Evolutionary conservation across 1,284 basidiomycete species (phyloP).

Genomic region (Naganishia liquefaciens): DNA sequence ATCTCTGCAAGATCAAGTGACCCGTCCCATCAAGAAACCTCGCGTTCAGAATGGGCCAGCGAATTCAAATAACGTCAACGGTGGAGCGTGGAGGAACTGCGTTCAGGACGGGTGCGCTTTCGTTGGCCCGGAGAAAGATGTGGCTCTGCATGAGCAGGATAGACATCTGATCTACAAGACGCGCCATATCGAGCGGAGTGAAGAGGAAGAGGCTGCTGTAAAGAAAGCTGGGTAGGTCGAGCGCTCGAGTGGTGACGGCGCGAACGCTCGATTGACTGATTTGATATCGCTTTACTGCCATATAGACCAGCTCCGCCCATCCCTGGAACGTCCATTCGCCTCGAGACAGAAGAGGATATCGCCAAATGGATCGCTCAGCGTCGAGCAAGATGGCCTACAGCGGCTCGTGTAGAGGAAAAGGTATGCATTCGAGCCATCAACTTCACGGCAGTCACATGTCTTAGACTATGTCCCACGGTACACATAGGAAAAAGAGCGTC

Average conservation of each 20-base stretch:
- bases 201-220: conserved; percentile 62
- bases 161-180: conserved; percentile 76
- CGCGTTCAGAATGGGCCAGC: conserved; percentile 23
- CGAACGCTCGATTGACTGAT: conserved; percentile 69
- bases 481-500: conserved; percentile 62
- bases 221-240: conserved; percentile 64
- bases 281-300: conserved; percentile 38
- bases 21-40: conserved; percentile 17
- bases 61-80: conserved; percentile 24
- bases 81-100: conserved; percentile 58
- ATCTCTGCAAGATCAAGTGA: background rate
- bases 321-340: conserved; percentile 71
- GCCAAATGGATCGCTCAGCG: conserved; percentile 83
- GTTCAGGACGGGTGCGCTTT: conserved; percentile 69
- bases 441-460: background rate
- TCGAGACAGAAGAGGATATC: conserved; percentile 79
- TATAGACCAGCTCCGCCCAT: conserved; percentile 60
- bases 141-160: conserved; percentile 86
- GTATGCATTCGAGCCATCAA: conserved; percentile 38
- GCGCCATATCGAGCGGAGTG: conserved; percentile 56
- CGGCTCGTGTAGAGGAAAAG: conserved; percentile 70
- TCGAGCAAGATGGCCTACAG: conserved; percentile 76
- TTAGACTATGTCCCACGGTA: too few relatives aligned
- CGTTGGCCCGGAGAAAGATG: conserved; percentile 68
- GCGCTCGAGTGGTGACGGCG: conserved; percentile 45